These are phyloP conservation scores for Pichia sp. DNA, from an alignment of 1,139 yeast genomes.

Conservation along the genomic window DNA sequence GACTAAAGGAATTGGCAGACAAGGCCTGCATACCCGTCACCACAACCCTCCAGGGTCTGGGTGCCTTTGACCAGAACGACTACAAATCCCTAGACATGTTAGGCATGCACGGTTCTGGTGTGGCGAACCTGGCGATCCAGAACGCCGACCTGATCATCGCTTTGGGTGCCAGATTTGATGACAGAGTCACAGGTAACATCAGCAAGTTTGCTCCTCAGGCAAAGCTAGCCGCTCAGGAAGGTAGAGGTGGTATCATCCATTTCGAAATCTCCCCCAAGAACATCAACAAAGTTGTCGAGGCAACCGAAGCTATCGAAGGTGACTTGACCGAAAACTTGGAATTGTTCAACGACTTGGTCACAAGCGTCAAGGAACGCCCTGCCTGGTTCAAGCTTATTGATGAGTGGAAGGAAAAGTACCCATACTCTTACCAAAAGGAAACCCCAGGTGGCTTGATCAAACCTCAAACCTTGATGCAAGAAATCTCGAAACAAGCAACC, in stretches of 20 bases:
- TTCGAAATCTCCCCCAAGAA: constrained; percentile 95
- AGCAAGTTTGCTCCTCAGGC: constrained; percentile 93
- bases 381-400: constrained; percentile 74
- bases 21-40: constrained; percentile 94
- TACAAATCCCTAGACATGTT: constrained; percentile 89
- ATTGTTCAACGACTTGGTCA: constrained; percentile 65
- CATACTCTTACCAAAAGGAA: constrained; percentile 73
- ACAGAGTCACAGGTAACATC: constrained; percentile 89
- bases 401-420: constrained; percentile 83
- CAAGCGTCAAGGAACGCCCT: constrained; percentile 56
- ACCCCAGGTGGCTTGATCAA: constrained; percentile 78
- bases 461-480: constrained; percentile 86
- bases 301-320: constrained; percentile 96
- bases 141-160: constrained; percentile 90
- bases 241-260: constrained; percentile 93
- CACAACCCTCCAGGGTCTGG: constrained; percentile 89
- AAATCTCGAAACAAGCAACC: constrained; percentile 68
- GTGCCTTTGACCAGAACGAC: constrained; percentile 90
- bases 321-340: constrained; percentile 80
- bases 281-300: constrained; percentile 95
- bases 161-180: constrained; percentile 95
- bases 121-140: constrained; percentile 92
- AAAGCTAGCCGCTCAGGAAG: constrained; percentile 78
- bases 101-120: constrained; percentile 97
- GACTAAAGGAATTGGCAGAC: constrained; percentile 79